Base-by-base conservation (phyloP, 208 protist genomes). In the Phytomonas sp. region DNA sequence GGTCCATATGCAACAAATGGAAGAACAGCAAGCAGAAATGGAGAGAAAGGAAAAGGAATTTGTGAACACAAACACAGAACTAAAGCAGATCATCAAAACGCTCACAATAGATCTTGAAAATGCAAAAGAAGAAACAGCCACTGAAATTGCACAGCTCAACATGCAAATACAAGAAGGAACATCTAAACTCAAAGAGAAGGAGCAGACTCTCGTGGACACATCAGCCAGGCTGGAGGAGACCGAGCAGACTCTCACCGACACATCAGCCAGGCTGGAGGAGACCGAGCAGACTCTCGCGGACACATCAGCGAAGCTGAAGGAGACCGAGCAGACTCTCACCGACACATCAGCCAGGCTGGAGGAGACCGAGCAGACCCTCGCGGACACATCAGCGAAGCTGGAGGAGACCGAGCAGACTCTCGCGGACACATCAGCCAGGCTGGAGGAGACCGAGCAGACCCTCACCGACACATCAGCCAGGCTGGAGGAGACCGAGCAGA, bases 271-370 rank as follows among this genome's bases (percentile, higher is more conserved):
- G 36, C 63, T 81, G 7, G 26, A 69, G 23, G 73, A 74, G 23
- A 84, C 69, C 17, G 79, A 67, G 60, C 65, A 51, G 30, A 73
- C 74, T 40, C 71, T 88, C 4, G 62, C 70, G n/a, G 69, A 70
- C 30, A 82, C 72, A 13, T 62, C 77, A 53, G 60, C 62, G 23
- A 76, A 68, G 56, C 67, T 81, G 15, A 13, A 69, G 23, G 70
- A 71, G n/a, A 84, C 68, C 15, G 79, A 66, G 60, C 65, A 46
- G 34, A 74, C 71, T 43, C 71, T 88, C 2, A 62, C 70, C 9
- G 69, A 73, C 30, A 82, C 72, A 13, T 62, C 77, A 53, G 64
- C 62, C 20, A 76, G 68, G 66, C 71, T 84, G 33, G 60, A 77
- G 33, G 70, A 60, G 20, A 82, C 70, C 17, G 73, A 81, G 37